Percentiles rank a stretch among this genome's conserved stretches.
Conservation (phyloP, 306 rosid species). For the Cicer judaicum region DNA sequence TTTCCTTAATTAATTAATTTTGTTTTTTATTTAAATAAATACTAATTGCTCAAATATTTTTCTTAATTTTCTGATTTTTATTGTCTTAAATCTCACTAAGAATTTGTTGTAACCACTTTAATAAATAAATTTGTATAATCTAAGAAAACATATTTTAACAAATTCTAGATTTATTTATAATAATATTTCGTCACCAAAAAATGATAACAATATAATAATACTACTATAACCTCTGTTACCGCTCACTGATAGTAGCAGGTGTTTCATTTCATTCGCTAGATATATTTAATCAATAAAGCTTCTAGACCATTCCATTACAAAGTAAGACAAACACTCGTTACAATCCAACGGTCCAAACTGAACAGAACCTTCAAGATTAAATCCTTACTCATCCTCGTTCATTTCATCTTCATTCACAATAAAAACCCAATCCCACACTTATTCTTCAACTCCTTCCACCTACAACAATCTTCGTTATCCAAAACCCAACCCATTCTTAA, state of each 20-base stretch:
- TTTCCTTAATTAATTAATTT: no score
- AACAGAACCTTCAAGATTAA: slow-evolving; percentile 53
- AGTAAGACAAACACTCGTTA: slow-evolving; percentile 14
- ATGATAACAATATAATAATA: no score
- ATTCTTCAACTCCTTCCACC: not conserved
- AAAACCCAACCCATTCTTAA: slow-evolving; percentile 29
- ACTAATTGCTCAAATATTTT: no score
- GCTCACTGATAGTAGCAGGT: not conserved
- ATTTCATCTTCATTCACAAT: not conserved
- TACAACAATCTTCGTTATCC: slow-evolving; percentile 34
- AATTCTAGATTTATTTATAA: no score
- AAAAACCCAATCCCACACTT: slow-evolving; percentile 46
- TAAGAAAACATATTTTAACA: no score
- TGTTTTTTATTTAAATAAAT: no score
- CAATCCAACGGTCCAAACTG: slow-evolving; percentile 48
- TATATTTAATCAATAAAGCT: not conserved
- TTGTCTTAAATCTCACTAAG: no score
- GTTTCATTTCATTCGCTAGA: not conserved
- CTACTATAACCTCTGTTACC: no score
- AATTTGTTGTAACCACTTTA: no score
- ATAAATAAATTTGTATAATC: no score
- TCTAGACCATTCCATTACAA: slow-evolving; percentile 50
- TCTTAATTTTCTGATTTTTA: no score
- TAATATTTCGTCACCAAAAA: no score
- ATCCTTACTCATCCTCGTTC: not conserved